These are phyloP conservation scores for Hortaea sp. DNA, from an alignment of 2,329 filamentous ascomycete species.

Conservation along the genomic window DNA sequence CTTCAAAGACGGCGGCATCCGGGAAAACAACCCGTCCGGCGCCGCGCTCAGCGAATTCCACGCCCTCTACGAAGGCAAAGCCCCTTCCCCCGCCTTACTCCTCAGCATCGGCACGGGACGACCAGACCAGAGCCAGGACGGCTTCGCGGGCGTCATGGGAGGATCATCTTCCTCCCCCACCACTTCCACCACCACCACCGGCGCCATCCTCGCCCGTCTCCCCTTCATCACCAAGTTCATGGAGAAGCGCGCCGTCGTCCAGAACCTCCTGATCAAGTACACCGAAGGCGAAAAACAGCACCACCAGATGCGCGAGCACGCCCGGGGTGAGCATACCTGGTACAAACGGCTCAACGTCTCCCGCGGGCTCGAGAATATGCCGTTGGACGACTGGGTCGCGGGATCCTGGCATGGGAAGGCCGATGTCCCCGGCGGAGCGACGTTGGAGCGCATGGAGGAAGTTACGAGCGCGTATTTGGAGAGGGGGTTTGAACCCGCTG, in stretches of 20 bases:
- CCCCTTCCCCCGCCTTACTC: constrained; percentile 32
- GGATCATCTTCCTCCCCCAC: too few species aligned
- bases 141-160: constrained; percentile 37
- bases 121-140: constrained; percentile 33
- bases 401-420: constrained; percentile 30
- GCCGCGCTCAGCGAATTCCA: constrained; percentile 39
- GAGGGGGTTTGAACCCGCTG: constrained; percentile 26
- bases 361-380: constrained; percentile 35
- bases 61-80: constrained; percentile 33
- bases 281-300: constrained; percentile 41
- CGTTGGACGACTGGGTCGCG: constrained; percentile 38
- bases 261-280: constrained; percentile 42
- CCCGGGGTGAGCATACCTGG: constrained; percentile 39
- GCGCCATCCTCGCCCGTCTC: constrained; percentile 31
- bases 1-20: constrained; percentile 43
- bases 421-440: constrained; percentile 28
- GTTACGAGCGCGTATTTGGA: constrained; percentile 32
- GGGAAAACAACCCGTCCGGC: constrained; percentile 41
- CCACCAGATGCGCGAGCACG: constrained; percentile 36
- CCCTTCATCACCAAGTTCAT: constrained; percentile 34
- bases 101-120: constrained; percentile 39
- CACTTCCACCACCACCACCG: too few species aligned
- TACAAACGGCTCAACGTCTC: constrained; percentile 42
- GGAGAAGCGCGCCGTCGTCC: constrained; percentile 40
- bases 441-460: constrained; percentile 35